Base-by-base conservation (phyloP, 352 stramenopile genomes). In the Phytophthora syringae region DNA sequence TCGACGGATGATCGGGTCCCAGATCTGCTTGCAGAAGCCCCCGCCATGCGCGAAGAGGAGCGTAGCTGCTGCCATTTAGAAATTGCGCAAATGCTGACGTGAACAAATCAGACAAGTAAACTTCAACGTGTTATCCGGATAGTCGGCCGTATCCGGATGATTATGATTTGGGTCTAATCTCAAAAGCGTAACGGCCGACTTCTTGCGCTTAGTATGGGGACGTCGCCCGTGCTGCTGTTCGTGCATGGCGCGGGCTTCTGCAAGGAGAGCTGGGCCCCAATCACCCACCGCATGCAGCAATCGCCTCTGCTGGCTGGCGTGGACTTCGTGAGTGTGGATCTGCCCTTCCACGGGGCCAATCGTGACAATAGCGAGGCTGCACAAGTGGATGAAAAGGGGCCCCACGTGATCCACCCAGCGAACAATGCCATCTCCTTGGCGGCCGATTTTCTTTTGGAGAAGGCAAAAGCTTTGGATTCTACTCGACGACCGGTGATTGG, bases 211-310 rank as follows among this genome's bases (percentile, higher is more conserved):
- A 21, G 36, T 42, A 67, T 54, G 34, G 45, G 28, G 27, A 18
- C 21, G 40, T 48, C 58, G 68, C 54, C 68, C 60, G 43, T 82
- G 36, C 64, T 86, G 64, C 55, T 86, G 7, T 86, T 86, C 57
- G 63, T 64, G 7, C 78, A 86, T 52, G 78, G 69, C 30, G 70
- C 66, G 7, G 70, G 78, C 25, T 84, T 81, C 64, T 84, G 67
- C 53, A 82, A 79, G 54, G 70, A 84, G n/a, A 71, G 56, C 52
- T 86, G 78, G 78, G 45, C 58, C 5, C 75, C 75, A 42, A 84
- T 82, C 30, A 69, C 79, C 39, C 53, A 51, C 15, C 62, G 60
- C 22, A 34, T 86, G 40, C 62, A 70, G 18, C 21, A 57, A n/a
- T 62, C 54, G 16, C 20, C 74, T 21, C 47, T 80, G 16, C 21